Evolutionary conservation across 192 early-diverging fungal genomes (phyloP).

Genomic region (Gamsiella multidivaricata): DNA sequence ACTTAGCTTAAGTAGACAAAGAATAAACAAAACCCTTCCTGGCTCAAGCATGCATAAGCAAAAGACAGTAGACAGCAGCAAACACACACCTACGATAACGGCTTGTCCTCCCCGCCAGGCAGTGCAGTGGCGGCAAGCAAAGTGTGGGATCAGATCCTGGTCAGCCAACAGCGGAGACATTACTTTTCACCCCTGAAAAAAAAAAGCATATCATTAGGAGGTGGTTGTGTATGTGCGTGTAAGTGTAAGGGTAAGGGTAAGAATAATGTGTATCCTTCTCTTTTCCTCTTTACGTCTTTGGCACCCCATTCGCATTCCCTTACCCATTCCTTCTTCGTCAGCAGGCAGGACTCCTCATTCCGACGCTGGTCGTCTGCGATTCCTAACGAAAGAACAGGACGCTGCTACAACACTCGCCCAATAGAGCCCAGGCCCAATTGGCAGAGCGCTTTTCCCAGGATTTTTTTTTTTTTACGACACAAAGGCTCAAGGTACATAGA

Average conservation of each 20-base stretch:
- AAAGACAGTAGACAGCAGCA: too few relatives aligned
- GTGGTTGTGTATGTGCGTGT: not conserved
- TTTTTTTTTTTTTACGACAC: too few relatives aligned
- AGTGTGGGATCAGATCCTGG: not conserved
- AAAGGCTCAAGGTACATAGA: too few relatives aligned
- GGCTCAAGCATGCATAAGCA: too few relatives aligned
- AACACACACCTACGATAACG: too few relatives aligned
- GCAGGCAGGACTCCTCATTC: not conserved
- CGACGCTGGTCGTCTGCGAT: constrained; percentile 6
- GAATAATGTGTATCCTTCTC: not conserved
- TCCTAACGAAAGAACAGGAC: not conserved
- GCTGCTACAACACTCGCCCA: not conserved
- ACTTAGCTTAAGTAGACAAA: too few relatives aligned
- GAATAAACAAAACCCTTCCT: too few relatives aligned
- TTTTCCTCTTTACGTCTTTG: constrained; percentile 4
- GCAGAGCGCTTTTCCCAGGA: not conserved
- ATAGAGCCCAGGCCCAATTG: not conserved
- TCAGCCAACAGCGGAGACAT: not conserved
- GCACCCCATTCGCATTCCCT: not conserved
- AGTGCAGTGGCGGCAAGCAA: too few relatives aligned
- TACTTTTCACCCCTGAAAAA: constrained; percentile 10
- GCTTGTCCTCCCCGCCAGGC: too few relatives aligned
- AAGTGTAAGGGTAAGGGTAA: too few relatives aligned
- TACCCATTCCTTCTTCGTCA: not conserved
- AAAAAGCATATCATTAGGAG: not conserved